phyloP scores from a whole-genome alignment of 1,284 basidiomycete genomes.

The Leccinum subrobustum region DNA sequence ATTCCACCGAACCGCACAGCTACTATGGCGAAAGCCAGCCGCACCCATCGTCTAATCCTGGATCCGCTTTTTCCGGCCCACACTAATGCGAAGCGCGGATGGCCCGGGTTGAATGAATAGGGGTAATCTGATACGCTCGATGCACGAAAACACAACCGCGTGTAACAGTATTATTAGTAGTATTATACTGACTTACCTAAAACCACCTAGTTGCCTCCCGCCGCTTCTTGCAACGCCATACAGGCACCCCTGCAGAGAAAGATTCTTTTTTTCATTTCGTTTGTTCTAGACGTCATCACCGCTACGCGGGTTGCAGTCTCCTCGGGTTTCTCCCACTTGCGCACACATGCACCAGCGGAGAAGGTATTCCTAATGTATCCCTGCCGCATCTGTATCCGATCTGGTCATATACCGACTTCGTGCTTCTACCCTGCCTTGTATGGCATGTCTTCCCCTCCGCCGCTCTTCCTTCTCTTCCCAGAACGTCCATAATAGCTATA shows the following conservation, averaged over 20 bases:
- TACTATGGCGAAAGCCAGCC: conserved; percentile 38
- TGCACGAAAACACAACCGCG: conserved; percentile 22
- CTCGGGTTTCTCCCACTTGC: conserved; percentile 16
- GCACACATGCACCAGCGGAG: conserved; percentile 19
- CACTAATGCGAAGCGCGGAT: conserved; percentile 34
- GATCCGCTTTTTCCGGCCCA: conserved; percentile 47
- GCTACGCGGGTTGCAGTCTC: conserved; percentile 25
- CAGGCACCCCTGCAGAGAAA: conserved; percentile 22
- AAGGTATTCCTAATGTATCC: conserved; percentile 27
- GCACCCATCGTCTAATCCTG: conserved; percentile 45
- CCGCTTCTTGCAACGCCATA: conserved; percentile 30
- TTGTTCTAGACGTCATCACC: conserved; percentile 23
- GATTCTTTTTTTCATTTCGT: conserved; percentile 24
- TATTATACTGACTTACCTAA: conserved; percentile 36
- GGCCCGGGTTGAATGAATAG: conserved; percentile 11
- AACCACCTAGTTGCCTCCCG: conserved; percentile 29
- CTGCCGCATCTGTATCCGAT: conserved; percentile 23
- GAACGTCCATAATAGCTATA: conserved; percentile 6
- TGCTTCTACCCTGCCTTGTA: conserved; percentile 15
- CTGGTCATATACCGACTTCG: conserved; percentile 16
- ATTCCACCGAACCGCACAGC: conserved; percentile 34
- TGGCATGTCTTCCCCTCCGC: conserved; percentile 5
- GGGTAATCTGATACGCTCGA: conserved; percentile 18
- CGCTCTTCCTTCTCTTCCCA: conserved; percentile 8
- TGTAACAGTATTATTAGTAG: conserved; percentile 37